These are phyloP conservation scores for Parietaria judaica DNA, from an alignment of 306 rosid genomes.

Conservation along the genomic window DNA sequence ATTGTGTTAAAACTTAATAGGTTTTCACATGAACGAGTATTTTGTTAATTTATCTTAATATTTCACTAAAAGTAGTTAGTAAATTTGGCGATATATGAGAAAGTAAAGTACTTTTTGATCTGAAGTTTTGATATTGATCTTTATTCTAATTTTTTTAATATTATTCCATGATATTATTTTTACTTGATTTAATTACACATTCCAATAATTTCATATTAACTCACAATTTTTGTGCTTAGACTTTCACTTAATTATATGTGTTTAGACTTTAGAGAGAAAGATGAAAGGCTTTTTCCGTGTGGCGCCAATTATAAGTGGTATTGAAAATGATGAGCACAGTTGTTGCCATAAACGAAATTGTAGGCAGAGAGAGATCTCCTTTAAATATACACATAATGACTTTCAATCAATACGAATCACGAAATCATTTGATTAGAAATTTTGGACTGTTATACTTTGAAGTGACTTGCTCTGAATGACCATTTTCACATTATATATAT, in stretches of 20 bases:
- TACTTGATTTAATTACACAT: too few relatives aligned
- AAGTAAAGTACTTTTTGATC: too few relatives aligned
- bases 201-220: too few relatives aligned
- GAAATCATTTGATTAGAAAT: conserved; percentile 24
- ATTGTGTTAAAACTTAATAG: too few relatives aligned
- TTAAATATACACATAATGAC: conserved; percentile 35
- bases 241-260: conserved; percentile 25
- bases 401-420: conserved; percentile 34
- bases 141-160: too few relatives aligned
- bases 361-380: conserved; percentile 15
- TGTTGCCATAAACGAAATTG: conserved; percentile 60
- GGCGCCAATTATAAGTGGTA: conserved; percentile 38
- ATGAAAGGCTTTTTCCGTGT: conserved; percentile 11
- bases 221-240: too few relatives aligned
- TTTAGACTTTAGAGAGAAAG: conserved; percentile 24
- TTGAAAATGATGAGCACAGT: conserved; percentile 73
- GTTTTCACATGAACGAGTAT: too few relatives aligned
- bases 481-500: neutral
- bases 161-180: too few relatives aligned
- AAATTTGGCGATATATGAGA: too few relatives aligned
- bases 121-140: too few relatives aligned
- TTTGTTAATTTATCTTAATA: too few relatives aligned
- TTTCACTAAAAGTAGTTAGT: too few relatives aligned
- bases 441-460: conserved; percentile 38
- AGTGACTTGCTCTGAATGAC: conserved; percentile 41